Evolutionary conservation across 805 yeast genomes (phyloP), one percentile per base, ranked within the genome.

Genomic region (Kuraishia borneana): DNA sequence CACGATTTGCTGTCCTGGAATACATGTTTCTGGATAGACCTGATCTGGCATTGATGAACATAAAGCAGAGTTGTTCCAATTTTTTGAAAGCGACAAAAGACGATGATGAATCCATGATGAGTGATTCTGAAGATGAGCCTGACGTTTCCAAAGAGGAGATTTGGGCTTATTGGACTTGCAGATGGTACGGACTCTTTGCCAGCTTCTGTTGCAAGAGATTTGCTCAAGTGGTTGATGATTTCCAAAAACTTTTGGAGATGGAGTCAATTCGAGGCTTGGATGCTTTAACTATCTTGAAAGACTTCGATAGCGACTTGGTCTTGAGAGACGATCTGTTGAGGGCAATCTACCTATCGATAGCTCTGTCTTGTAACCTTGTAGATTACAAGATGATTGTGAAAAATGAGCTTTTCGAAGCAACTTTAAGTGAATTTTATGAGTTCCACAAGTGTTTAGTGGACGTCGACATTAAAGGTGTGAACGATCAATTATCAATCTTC

Each of bases 91-190:
- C 23, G 8, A 4, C 28, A 4, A 18, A 22, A 14, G 34, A 31
- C 18, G 27, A 21, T 20, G 18, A 22, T 9, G 28, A 21, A 12
- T 10, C 5, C 27, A 17, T 12, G 5, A 28, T 12, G 4, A 6
- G n/a, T 7, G 34, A 18, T 3, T 21, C 26, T 5, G n/a, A 14
- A 4, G n/a, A 22, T 6, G 19, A 16, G 5, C 18, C 17, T 17
- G 33, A 21, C 8, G 33, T 10, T 6, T 13, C 28, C 18, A 23
- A 7, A 14, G 34, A 23, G 14, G 56, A 48, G 28, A 36, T 44
- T 6, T 36, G 44, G 3, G 39, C 51, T 4, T 54, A 51, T 36
- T 56, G 51, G 51, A 48, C 43, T 12, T 46, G 56, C 21, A 43
- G 52, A 14, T 54, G 56, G 55, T 39, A 42, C 26, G 27, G 52